A percentile compares a stretch with the other conserved stretches of the same genome.
These are phyloP conservation scores for Aulographum hederae DNA, from an alignment of 2,329 filamentous ascomycete genomes.

Conservation along the genomic window DNA sequence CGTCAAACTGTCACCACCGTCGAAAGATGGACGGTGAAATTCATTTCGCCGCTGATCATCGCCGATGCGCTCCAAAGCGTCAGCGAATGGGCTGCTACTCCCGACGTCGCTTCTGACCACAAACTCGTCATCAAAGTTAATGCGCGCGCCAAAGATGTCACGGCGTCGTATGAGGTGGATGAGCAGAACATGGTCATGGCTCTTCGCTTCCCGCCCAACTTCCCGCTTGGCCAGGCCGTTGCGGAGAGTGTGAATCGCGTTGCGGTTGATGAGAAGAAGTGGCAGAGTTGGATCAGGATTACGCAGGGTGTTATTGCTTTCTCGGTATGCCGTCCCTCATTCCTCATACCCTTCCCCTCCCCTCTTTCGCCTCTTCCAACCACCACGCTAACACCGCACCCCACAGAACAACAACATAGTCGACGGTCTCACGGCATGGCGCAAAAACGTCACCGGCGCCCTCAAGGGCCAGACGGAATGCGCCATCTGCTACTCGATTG, in stretches of 20 bases:
- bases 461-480: conserved; percentile 90
- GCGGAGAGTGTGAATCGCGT: conserved; percentile 69
- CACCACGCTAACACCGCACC: too few species aligned
- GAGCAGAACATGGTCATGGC: conserved; percentile 56
- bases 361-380: not conserved
- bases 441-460: conserved; percentile 69
- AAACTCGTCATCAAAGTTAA: conserved; percentile 50
- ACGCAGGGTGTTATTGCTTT: conserved; percentile 90
- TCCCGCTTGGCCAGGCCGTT: conserved; percentile 62
- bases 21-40: conserved; percentile 70
- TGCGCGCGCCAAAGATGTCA: conserved; percentile 53
- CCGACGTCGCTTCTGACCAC: conserved; percentile 24
- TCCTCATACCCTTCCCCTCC: not conserved
- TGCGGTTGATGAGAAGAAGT: conserved; percentile 76
- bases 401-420: conserved; percentile 60
- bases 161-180: conserved; percentile 71
- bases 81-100: conserved; percentile 39
- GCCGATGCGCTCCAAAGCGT: conserved; percentile 48
- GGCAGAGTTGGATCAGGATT: conserved; percentile 76
- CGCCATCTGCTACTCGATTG: conserved; percentile 91
- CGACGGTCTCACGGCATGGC: conserved; percentile 72
- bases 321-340: conserved; percentile 43
- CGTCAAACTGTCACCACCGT: conserved; percentile 62
- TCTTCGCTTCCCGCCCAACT: conserved; percentile 64
- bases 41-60: conserved; percentile 57